Conservation (phyloP, 768 basidiomycete species). For the Hygrophorus pudorinus region DNA sequence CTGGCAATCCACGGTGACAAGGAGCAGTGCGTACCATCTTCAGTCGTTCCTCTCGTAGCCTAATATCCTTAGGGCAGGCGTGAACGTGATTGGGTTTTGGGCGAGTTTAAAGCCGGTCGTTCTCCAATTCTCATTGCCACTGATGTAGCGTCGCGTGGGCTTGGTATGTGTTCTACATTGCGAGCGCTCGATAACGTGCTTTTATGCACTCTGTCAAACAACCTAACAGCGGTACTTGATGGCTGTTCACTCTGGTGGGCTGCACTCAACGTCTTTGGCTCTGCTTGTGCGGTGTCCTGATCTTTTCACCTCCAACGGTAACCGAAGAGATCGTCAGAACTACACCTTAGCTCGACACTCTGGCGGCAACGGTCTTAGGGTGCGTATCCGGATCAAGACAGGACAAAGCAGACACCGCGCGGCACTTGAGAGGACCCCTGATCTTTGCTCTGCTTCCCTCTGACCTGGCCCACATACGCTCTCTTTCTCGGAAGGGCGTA, state of each 20-base stretch:
- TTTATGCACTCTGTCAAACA: constrained; percentile 1
- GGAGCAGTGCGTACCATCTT: constrained; percentile 63
- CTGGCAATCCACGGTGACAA: constrained; percentile 99
- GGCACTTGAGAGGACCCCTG: constrained; percentile 26
- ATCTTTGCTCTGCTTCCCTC: constrained; percentile 23
- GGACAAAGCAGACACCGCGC: constrained; percentile 26
- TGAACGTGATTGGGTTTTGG: constrained; percentile 98
- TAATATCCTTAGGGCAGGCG: constrained; percentile 37
- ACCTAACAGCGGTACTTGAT: not conserved
- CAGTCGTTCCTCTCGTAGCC: not conserved
- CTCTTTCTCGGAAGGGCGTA: constrained; percentile 23
- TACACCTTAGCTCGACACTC: not conserved
- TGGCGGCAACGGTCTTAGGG: constrained; percentile 16
- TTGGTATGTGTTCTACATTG: constrained; percentile 73
- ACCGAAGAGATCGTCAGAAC: not conserved
- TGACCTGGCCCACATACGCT: constrained; percentile 29
- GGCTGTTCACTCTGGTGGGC: not conserved
- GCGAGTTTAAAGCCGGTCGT: constrained; percentile 97
- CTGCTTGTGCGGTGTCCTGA: constrained; percentile 20
- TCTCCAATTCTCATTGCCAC: constrained; percentile 98
- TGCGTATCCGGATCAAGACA: constrained; percentile 31
- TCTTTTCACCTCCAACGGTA: constrained; percentile 7
- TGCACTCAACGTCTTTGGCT: constrained; percentile 11
- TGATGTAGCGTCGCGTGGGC: constrained; percentile 98
- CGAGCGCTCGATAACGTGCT: constrained; percentile 29